Conservation (phyloP, 495 filamentous ascomycete species). For the Aspergillus leporis region DNA sequence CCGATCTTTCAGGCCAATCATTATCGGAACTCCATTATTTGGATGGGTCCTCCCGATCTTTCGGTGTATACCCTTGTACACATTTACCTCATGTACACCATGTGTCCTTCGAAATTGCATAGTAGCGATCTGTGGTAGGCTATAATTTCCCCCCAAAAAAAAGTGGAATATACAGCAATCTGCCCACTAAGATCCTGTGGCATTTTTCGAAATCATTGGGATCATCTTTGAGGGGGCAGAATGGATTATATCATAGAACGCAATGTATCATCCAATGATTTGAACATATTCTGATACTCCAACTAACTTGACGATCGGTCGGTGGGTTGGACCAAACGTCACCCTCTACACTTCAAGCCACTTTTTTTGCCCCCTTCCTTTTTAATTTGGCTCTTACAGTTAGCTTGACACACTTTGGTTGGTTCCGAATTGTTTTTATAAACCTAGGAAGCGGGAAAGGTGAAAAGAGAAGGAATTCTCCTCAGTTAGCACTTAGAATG, state of each 20-base stretch:
- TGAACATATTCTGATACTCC: neutral
- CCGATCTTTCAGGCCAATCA: slow-evolving; percentile 28
- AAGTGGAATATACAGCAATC: neutral
- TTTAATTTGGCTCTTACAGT: slow-evolving; percentile 7
- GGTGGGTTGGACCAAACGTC: slow-evolving; percentile 17
- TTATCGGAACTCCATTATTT: slow-evolving; percentile 10
- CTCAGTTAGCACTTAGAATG: neutral
- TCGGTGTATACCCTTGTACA: slow-evolving; percentile 20
- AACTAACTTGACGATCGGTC: slow-evolving; percentile 5
- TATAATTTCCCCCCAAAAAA: neutral
- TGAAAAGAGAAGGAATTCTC: neutral
- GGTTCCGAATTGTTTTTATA: neutral
- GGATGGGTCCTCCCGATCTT: slow-evolving; percentile 22
- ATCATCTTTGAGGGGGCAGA: neutral
- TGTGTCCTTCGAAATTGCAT: neutral
- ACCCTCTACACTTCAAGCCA: slow-evolving; percentile 14
- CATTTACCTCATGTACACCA: neutral
- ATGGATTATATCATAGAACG: neutral
- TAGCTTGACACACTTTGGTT: slow-evolving; percentile 6
- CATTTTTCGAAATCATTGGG: neutral
- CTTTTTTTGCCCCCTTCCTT: slow-evolving; percentile 11
- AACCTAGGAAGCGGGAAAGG: neutral
- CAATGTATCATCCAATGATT: neutral
- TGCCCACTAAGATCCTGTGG: neutral
- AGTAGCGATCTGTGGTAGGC: neutral